phyloP scores from a whole-genome alignment of 768 basidiomycete species.

The Crepidotus variabilis region DNA sequence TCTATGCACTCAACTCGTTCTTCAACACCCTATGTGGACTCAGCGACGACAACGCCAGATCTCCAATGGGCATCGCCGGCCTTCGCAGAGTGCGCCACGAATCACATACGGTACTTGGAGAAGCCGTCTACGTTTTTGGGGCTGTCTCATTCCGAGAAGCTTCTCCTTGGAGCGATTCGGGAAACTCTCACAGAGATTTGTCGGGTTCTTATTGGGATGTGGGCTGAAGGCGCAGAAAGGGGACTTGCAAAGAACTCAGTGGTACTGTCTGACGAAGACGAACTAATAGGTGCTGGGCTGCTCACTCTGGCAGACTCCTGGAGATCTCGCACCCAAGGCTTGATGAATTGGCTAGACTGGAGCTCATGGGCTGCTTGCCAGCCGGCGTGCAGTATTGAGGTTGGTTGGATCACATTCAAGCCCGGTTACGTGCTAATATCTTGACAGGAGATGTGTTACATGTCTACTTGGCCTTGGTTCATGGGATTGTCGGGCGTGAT shows the following conservation, averaged over 20 bases:
- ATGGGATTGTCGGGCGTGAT: slow-evolving; percentile 5
- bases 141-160: slow-evolving; percentile 25
- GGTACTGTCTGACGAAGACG: background rate
- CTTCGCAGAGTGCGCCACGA: slow-evolving; percentile 27
- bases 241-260: background rate
- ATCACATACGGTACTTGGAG: slow-evolving; percentile 25
- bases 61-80: slow-evolving; percentile 32
- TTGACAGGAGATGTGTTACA: slow-evolving; percentile 32
- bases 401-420: too few species aligned
- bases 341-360: slow-evolving; percentile 56
- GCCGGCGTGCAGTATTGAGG: slow-evolving; percentile 39
- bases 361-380: slow-evolving; percentile 43
- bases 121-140: background rate
- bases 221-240: slow-evolving; percentile 36
- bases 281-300: too few species aligned
- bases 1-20: background rate
- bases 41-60: background rate
- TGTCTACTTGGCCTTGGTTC: slow-evolving; percentile 42
- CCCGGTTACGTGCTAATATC: too few species aligned
- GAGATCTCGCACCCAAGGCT: slow-evolving; percentile 25
- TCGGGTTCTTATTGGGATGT: slow-evolving; percentile 39
- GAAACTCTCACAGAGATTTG: slow-evolving; percentile 43
- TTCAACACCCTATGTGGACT: slow-evolving; percentile 1
- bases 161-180: slow-evolving; percentile 26
- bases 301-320: slow-evolving; percentile 23